Percentiles rank a stretch among this genome's conserved stretches.
These are phyloP conservation scores for Plasmodium gaboni DNA, from an alignment of 169 alveolate genomes.

Conservation along the genomic window DNA sequence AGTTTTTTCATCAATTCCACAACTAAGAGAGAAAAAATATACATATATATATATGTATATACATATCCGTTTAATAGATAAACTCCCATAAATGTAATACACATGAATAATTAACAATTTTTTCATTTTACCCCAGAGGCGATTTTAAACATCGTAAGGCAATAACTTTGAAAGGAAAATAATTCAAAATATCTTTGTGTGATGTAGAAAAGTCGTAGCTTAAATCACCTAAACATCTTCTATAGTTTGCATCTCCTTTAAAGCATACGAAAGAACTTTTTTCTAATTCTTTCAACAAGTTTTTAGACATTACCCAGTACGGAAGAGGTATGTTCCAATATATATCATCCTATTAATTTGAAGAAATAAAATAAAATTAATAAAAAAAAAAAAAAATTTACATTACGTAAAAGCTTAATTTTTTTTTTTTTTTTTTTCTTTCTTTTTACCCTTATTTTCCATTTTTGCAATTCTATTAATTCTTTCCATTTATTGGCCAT, in stretches of 20 bases:
- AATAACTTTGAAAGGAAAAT: constrained; percentile 38
- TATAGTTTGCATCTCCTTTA: constrained; percentile 71
- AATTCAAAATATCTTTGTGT: constrained; percentile 39
- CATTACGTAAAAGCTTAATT: not conserved
- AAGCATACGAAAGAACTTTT: constrained; percentile 46
- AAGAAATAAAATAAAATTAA: not conserved
- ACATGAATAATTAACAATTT: too few relatives aligned
- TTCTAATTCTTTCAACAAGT: constrained; percentile 32
- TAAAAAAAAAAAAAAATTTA: not conserved
- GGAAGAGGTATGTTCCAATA: constrained; percentile 71
- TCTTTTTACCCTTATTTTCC: constrained; percentile 40
- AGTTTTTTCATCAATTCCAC: constrained; percentile 30
- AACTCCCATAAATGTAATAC: too few relatives aligned
- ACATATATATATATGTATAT: not conserved
- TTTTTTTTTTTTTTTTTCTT: constrained; percentile 1
- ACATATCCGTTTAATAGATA: not conserved
- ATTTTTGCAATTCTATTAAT: constrained; percentile 18
- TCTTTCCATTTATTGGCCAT: constrained; percentile 69
- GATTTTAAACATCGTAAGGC: constrained; percentile 63
- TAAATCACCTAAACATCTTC: constrained; percentile 63
- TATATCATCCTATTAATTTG: constrained; percentile 25
- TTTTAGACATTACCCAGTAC: constrained; percentile 56
- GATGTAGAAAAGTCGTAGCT: constrained; percentile 35
- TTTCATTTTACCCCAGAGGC: constrained; percentile 30
- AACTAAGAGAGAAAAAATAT: constrained; percentile 6